phyloP scores from a whole-genome alignment of 495 filamentous ascomycete genomes.

The Monascus purpureus region DNA sequence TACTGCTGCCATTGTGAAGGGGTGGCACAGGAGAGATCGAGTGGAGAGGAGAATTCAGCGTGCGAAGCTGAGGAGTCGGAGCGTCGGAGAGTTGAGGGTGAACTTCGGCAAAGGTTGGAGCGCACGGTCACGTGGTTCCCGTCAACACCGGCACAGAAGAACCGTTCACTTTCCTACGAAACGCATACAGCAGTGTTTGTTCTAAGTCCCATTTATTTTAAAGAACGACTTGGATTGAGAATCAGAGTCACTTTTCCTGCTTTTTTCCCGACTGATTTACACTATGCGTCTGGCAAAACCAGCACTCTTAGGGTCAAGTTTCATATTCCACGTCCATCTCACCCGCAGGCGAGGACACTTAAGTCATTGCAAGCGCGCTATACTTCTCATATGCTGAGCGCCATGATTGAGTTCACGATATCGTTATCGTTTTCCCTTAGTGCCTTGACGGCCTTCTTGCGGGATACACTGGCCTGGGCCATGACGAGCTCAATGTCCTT shows the following conservation, averaged over 20 bases:
- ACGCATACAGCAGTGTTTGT: too few species aligned
- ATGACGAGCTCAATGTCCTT: slow-evolving; percentile 99
- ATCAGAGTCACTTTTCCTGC: too few species aligned
- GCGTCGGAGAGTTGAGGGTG: slow-evolving; percentile 26
- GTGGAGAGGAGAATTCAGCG: slow-evolving; percentile 28
- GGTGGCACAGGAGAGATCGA: slow-evolving; percentile 29
- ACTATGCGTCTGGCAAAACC: slow-evolving; percentile 16
- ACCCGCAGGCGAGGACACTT: slow-evolving; percentile 9
- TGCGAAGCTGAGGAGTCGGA: slow-evolving; percentile 18
- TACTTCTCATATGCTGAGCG: slow-evolving; percentile 71
- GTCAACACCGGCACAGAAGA: too few species aligned
- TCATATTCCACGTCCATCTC: slow-evolving; percentile 20
- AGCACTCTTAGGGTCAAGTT: slow-evolving; percentile 4
- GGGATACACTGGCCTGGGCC: slow-evolving; percentile 88
- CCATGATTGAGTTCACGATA: slow-evolving; percentile 99
- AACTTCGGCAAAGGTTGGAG: slow-evolving; percentile 35
- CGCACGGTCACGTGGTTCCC: slow-evolving; percentile 32
- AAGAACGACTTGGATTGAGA: neutral
- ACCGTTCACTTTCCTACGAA: too few species aligned
- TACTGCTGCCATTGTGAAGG: slow-evolving; percentile 77
- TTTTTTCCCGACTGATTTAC: slow-evolving; percentile 31
- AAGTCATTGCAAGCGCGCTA: slow-evolving; percentile 10
- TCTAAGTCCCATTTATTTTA: neutral
- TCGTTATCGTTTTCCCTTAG: slow-evolving; percentile 98
- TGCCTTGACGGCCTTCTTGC: slow-evolving; percentile 97